These are phyloP conservation scores for Lactarius hatsudake DNA, from an alignment of 768 basidiomycete species.

Conservation along the genomic window DNA sequence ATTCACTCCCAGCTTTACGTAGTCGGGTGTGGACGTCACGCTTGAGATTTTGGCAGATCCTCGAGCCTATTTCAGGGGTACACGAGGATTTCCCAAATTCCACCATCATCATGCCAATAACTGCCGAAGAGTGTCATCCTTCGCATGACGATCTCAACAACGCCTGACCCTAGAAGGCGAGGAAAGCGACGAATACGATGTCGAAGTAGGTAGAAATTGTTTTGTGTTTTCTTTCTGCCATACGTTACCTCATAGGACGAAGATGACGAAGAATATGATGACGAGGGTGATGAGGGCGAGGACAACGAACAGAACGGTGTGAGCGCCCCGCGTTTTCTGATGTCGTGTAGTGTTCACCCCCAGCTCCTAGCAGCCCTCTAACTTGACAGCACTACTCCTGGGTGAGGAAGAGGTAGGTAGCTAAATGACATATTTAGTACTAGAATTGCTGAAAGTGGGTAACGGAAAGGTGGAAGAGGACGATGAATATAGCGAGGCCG, in stretches of 20 bases:
- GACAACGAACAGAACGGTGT: conserved; percentile 21
- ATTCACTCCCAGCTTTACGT: conserved; percentile 9
- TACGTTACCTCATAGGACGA: conserved; percentile 12
- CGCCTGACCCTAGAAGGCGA: conserved; percentile 6
- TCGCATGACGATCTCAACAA: neutral
- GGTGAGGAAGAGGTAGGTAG: conserved; percentile 7
- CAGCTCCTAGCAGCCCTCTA: neutral
- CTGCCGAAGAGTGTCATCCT: neutral
- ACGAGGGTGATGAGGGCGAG: conserved; percentile 2
- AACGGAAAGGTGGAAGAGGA: conserved; percentile 1
- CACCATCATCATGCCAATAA: conserved; percentile 6
- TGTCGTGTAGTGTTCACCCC: neutral
- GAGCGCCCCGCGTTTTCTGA: neutral
- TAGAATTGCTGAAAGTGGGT: neutral
- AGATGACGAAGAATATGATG: conserved; percentile 1
- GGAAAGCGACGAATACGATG: conserved; percentile 22
- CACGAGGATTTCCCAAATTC: neutral
- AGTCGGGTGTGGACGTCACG: conserved; percentile 9
- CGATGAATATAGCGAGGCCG: conserved; percentile 2
- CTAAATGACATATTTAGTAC: neutral
- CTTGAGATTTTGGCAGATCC: conserved; percentile 7
- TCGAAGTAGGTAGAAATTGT: conserved; percentile 7
- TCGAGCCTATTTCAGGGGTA: conserved; percentile 12
- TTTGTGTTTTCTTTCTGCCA: neutral
- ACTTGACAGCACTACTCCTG: conserved; percentile 19